phyloP scores from a whole-genome alignment of 2,329 filamentous ascomycete genomes.

The Thelonectria blattea region DNA sequence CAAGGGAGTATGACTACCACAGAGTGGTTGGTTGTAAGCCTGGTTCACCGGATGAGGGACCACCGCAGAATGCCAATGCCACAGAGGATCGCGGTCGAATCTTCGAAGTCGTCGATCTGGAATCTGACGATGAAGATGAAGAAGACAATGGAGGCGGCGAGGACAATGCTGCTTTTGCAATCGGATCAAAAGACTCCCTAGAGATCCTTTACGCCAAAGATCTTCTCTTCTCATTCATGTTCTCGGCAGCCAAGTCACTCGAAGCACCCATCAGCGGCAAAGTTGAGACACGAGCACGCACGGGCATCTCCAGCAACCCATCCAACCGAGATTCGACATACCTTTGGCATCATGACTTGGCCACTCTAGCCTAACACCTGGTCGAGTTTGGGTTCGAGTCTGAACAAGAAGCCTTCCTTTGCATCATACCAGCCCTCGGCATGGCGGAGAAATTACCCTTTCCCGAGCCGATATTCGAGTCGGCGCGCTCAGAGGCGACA shows the following conservation, averaged over 20 bases:
- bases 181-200: not conserved
- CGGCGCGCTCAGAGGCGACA: too few species aligned
- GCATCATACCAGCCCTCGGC: conserved; percentile 3
- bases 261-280: not conserved
- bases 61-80: too few species aligned
- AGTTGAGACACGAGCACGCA: not conserved
- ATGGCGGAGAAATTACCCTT: not conserved
- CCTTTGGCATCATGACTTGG: not conserved
- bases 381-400: not conserved
- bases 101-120: too few species aligned
- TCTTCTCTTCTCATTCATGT: conserved; percentile 10
- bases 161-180: not conserved
- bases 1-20: too few species aligned
- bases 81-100: not conserved
- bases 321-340: not conserved
- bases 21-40: not conserved
- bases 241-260: not conserved
- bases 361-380: not conserved
- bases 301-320: too few species aligned
- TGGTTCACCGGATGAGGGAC: too few species aligned
- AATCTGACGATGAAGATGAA: too few species aligned
- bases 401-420: not conserved
- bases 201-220: conserved; percentile 8
- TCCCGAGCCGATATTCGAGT: not conserved
- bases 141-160: too few species aligned